Conservation (phyloP, 2,329 filamentous ascomycete genomes). For the Raffaelea albimanens region DNA sequence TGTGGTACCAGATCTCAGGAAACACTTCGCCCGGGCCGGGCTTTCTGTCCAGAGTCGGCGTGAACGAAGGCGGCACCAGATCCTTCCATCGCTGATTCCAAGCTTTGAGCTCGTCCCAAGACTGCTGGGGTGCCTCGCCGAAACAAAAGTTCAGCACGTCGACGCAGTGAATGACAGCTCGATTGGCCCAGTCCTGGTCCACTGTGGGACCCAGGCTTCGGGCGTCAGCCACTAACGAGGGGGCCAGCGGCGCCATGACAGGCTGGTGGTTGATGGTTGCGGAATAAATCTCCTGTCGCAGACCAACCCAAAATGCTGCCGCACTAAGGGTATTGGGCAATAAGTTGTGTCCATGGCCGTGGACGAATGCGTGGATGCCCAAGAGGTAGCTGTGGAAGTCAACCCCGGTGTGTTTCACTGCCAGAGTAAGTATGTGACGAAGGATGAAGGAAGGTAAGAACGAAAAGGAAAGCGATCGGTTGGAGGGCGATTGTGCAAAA, state of each 20-base stretch:
- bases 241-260: slow-evolving; percentile 38
- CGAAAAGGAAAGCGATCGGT: too few species aligned
- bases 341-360: slow-evolving; percentile 29
- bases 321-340: slow-evolving; percentile 33
- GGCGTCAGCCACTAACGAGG: slow-evolving; percentile 34
- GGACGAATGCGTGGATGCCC: slow-evolving; percentile 37
- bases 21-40: slow-evolving; percentile 32
- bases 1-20: slow-evolving; percentile 48
- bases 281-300: slow-evolving; percentile 51
- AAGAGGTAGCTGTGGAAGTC: slow-evolving; percentile 37
- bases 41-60: slow-evolving; percentile 40
- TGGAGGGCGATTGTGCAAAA: too few species aligned
- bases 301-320: slow-evolving; percentile 47
- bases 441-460: neutral
- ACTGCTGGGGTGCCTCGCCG: slow-evolving; percentile 24
- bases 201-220: slow-evolving; percentile 35
- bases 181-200: slow-evolving; percentile 50
- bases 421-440: neutral
- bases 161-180: slow-evolving; percentile 52
- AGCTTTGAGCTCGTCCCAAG: slow-evolving; percentile 34
- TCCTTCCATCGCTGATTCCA: slow-evolving; percentile 37
- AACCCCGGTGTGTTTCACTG: slow-evolving; percentile 30
- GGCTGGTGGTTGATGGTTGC: slow-evolving; percentile 38
- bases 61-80: slow-evolving; percentile 39
- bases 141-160: slow-evolving; percentile 57